Evolutionary conservation across 2,329 filamentous ascomycete species (phyloP).

Genomic region (Fusarium concolor): DNA sequence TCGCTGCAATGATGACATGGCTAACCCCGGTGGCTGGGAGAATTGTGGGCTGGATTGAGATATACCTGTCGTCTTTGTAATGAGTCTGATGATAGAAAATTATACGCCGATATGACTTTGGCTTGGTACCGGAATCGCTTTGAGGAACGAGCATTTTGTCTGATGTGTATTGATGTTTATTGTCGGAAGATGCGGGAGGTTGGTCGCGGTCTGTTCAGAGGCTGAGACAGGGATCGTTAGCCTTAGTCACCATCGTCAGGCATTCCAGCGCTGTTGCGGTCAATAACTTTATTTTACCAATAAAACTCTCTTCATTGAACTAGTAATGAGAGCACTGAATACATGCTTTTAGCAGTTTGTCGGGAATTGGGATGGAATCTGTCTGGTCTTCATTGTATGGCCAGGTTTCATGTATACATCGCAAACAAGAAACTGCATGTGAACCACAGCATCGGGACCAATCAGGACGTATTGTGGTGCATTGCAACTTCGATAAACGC

Average conservation of each 20-base stretch:
- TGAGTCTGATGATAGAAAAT: constrained; percentile 65
- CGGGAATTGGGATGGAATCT: no score
- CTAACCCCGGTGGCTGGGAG: constrained; percentile 64
- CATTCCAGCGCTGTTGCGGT: not conserved
- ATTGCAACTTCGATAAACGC: no score
- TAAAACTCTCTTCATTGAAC: not conserved
- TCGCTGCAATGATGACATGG: constrained; percentile 84
- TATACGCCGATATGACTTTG: constrained; percentile 50
- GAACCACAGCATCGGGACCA: no score
- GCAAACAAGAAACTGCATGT: no score
- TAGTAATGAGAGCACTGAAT: no score
- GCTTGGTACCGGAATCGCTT: not conserved
- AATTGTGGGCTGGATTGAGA: constrained; percentile 63
- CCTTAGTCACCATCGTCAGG: not conserved
- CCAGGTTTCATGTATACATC: no score
- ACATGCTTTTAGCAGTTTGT: no score
- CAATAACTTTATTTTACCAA: not conserved
- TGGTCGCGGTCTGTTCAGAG: not conserved
- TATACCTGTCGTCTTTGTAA: constrained; percentile 53
- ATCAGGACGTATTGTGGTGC: no score
- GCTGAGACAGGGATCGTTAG: not conserved
- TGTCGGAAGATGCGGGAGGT: constrained; percentile 8
- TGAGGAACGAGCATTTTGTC: constrained; percentile 22
- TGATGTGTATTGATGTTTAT: not conserved
- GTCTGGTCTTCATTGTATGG: no score